Base-by-base conservation (phyloP, 2,329 filamentous ascomycete genomes). In the Ceratocystis diversiconidia region DNA sequence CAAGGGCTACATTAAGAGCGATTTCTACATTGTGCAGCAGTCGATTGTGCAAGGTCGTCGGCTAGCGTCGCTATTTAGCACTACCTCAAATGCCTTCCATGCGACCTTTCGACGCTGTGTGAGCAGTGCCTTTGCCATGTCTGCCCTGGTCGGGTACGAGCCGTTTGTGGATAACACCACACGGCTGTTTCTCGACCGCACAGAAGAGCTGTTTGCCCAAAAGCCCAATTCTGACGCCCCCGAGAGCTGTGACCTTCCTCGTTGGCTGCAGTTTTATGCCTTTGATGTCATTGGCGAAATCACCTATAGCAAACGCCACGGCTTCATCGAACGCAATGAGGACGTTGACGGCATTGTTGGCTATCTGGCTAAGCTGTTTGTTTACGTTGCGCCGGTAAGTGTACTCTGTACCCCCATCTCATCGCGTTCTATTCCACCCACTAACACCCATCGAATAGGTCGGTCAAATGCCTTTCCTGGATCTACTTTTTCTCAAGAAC, bases 241-340 rank as follows among this genome's bases (percentile, higher is more conserved):
- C 6, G 69, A 69, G n/a, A 70, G 70, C 28, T 88, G 85, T 71
- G 82, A 89, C 71, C 86, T 90, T 65, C 83, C 84, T 1, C 77
- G 79, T 66, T 91, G 88, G 88, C 76, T 92, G 66, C 88, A 92
- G 71, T 91, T 85, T 72, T 91, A 89, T 70, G 89, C 89, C 0
- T 92, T 92, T 71, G 89, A 92, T 71, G 88, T 91, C 15, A 90
- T 90, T 68, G 87, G 87, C 5, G 85, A 89, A 68, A 82, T 91
- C 71, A 90, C 87, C 0, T 91, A 89, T 75, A 85, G 83, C 72
- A 89, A 89, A 72, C 79, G 86, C 0, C 81, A 90, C 66, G 89
- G 89, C 0, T 92, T 92, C 69, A 75, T 92, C 1, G 87, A 92
- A 73, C 80, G 82, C 71, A 86, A 89, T 62, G 80, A 85, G 71